Evolutionary conservation across 1,284 basidiomycete species (phyloP).

Genomic region (Taiwanofungus camphoratus): DNA sequence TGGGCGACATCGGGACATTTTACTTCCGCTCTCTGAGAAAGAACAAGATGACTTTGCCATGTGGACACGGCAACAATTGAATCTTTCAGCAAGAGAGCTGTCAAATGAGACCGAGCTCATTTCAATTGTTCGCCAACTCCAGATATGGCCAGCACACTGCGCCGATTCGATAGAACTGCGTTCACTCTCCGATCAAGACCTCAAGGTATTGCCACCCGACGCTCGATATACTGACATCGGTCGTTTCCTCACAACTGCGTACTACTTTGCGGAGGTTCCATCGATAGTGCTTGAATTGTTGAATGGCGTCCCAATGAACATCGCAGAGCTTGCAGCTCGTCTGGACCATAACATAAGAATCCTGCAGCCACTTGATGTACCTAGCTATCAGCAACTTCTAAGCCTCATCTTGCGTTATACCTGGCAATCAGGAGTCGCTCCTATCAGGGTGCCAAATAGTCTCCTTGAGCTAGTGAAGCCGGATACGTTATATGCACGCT

Average conservation of each 20-base stretch:
- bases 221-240: not conserved
- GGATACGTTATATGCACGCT: conserved; percentile 8
- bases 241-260: not conserved
- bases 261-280: not conserved
- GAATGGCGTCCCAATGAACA: not conserved
- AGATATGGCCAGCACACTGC: conserved; percentile 7
- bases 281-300: not conserved
- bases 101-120: not conserved
- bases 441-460: conserved; percentile 4
- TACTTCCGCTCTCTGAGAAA: not conserved
- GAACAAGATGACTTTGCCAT: not conserved
- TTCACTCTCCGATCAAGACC: conserved; percentile 1
- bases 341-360: not conserved
- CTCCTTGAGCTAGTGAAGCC: not conserved
- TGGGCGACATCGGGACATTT: not conserved
- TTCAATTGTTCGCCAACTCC: conserved; percentile 3
- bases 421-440: not conserved
- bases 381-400: not conserved
- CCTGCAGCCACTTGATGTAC: not conserved
- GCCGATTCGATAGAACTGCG: not conserved
- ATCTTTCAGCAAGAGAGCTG: not conserved
- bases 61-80: not conserved
- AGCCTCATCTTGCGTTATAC: not conserved
- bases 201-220: conserved; percentile 4
- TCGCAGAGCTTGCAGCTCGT: not conserved